Conservation (phyloP, 2,329 filamentous ascomycete species). For the Pyrenophora graminea region DNA sequence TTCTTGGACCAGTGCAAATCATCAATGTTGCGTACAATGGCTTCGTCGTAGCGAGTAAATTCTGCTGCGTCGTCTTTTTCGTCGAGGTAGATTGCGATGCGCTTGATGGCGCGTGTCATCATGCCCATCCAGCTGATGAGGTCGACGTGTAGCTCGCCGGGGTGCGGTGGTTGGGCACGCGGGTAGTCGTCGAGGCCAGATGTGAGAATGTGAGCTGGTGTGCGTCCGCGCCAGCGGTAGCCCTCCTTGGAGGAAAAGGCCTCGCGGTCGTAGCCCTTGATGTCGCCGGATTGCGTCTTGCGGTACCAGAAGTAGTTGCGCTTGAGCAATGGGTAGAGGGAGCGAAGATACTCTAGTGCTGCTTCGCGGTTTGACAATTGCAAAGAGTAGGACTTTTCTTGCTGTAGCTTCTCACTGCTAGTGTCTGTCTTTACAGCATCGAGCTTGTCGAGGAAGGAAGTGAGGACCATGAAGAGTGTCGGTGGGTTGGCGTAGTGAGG, state of each 20-base stretch:
- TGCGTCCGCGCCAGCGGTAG: conserved; percentile 93
- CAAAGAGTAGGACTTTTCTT: conserved; percentile 58
- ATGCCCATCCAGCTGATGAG: conserved; percentile 97
- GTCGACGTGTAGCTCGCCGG: conserved; percentile 93
- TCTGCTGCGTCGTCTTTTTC: conserved; percentile 75
- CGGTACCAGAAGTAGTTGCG: conserved; percentile 95
- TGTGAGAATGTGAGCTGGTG: conserved; percentile 82
- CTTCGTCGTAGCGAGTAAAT: conserved; percentile 72
- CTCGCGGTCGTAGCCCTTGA: conserved; percentile 87
- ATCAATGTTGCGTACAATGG: conserved; percentile 83
- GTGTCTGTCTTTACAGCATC: conserved; percentile 51
- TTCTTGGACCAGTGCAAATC: conserved; percentile 90
- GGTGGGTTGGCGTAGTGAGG: conserved; percentile 97
- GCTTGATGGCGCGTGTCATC: conserved; percentile 84
- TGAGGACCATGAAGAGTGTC: conserved; percentile 87
- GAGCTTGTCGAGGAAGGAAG: conserved; percentile 80
- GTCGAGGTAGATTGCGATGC: conserved; percentile 76
- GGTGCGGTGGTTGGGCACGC: conserved; percentile 88
- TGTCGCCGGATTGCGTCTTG: conserved; percentile 84
- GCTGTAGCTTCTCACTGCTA: conserved; percentile 40
- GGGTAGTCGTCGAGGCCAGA: conserved; percentile 97
- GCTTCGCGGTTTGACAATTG: conserved; percentile 70
- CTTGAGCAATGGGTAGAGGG: conserved; percentile 83
- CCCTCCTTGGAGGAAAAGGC: conserved; percentile 88
- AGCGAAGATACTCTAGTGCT: conserved; percentile 71